Base-by-base conservation (phyloP, 805 yeast genomes). In the Pichia exigua region DNA sequence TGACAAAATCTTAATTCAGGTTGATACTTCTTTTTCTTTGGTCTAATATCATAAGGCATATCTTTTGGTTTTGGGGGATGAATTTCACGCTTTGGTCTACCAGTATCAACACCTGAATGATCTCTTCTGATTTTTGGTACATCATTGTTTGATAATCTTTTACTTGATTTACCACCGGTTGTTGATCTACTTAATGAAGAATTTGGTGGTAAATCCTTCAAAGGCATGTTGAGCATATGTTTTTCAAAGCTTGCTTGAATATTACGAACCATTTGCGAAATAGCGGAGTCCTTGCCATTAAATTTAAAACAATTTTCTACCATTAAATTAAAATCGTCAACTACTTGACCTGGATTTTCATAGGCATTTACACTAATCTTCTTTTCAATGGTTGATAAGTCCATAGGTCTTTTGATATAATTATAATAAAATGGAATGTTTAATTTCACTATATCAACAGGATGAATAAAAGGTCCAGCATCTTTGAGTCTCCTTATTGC, bases 51-150 rank as follows among this genome's bases (percentile, higher is more conserved):
- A 62, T 88, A 89, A 3, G 96, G 95, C 67, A 91, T 80, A 65
- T 94, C 97, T 64, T 88, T 88, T 32, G 96, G 87, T 64, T 87
- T 85, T 49, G 99, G 99, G 3, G 99, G 99, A 66, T 91, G 97
- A 46, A 94, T 89, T 59, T 89, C 94, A 59, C 99, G 81, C 69
- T 92, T 92, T 40, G 98, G 98, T 59, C 99, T 77, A 30, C 91
- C 94, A 48, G 83, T 87, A 41, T 59, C 66, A 32, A 57, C 47
- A 24, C 83, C 81, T 32, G 85, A 81, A 4, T 11, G 20, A 54
- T 89, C 95, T 52, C 92, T 77, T 65, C 95, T 78, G 47, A 85
- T 77, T n/a, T 71, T 71, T 12, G 86, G 87, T 21, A 79, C 74
- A 17, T 82, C 85, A 28, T 26, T 20, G n/a, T 59, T 11, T 61